These are phyloP conservation scores for Metroxylon sagu DNA, from an alignment of 176 grass and related monocot genomes.

Conservation along the genomic window DNA sequence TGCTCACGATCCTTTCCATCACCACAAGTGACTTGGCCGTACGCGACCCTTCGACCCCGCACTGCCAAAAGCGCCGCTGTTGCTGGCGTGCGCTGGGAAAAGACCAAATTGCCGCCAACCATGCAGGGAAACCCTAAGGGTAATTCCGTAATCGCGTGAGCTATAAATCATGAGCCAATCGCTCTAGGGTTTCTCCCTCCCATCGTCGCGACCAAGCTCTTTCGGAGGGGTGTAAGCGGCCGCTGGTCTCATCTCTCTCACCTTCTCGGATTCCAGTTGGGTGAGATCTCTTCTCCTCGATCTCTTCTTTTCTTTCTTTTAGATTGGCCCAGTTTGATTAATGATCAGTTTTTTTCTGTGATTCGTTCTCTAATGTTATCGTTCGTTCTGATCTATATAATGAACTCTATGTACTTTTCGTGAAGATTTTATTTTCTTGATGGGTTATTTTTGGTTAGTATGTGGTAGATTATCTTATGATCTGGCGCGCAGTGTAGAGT, in stretches of 20 bases:
- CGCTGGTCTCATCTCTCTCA: background rate
- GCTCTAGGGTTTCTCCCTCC: slow-evolving; percentile 14
- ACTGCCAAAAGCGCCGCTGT: slow-evolving; percentile 1
- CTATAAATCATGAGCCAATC: background rate
- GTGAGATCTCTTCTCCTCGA: slow-evolving; percentile 2
- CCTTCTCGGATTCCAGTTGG: background rate
- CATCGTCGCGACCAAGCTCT: background rate
- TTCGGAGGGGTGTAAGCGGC: background rate
- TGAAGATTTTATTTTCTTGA: too few species aligned
- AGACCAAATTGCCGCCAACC: slow-evolving; percentile 4
- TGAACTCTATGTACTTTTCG: too few species aligned
- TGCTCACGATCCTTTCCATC: too few species aligned
- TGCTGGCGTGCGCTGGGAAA: background rate
- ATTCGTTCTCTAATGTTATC: background rate
- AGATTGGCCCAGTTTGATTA: background rate
- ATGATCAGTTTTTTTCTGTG: background rate
- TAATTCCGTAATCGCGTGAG: background rate
- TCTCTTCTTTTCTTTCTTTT: background rate
- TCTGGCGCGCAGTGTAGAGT: too few species aligned
- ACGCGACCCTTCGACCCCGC: too few species aligned
- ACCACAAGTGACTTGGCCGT: too few species aligned
- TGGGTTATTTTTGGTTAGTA: too few species aligned
- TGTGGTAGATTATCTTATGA: too few species aligned
- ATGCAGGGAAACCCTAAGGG: slow-evolving; percentile 14
- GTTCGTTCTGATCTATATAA: background rate